Conservation (phyloP, 2,329 filamentous ascomycete genomes). For the Tolypocladium capitatum region DNA sequence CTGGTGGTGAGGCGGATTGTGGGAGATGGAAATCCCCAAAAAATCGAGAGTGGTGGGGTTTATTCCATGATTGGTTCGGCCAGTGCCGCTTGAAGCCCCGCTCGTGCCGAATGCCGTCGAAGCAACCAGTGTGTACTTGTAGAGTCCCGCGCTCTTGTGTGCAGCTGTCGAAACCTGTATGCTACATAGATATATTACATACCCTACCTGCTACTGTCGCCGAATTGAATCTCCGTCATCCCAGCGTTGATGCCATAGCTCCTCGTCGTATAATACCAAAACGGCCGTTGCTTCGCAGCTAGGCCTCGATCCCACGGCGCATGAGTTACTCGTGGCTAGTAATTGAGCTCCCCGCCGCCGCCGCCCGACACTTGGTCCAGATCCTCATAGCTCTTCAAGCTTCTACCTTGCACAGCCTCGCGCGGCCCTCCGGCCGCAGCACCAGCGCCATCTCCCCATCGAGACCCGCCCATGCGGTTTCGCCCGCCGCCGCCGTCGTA, state of each 20-base stretch:
- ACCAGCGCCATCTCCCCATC: slow-evolving; percentile 65
- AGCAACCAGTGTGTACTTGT: no score
- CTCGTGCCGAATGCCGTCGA: no score
- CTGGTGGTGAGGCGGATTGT: not conserved
- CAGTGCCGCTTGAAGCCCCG: not conserved
- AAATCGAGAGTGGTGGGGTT: slow-evolving; percentile 16
- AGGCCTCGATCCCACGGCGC: not conserved
- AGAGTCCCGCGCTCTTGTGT: no score
- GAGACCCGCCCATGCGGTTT: slow-evolving; percentile 36
- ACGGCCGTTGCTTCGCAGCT: not conserved
- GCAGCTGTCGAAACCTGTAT: not conserved
- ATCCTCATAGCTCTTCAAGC: slow-evolving; percentile 94
- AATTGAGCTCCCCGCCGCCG: slow-evolving; percentile 78
- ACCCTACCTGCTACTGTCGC: not conserved
- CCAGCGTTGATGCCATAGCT: not conserved
- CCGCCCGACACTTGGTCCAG: slow-evolving; percentile 70
- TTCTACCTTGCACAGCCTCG: slow-evolving; percentile 85
- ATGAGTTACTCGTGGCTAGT: slow-evolving; percentile 46
- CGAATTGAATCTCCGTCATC: not conserved
- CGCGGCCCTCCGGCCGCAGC: slow-evolving; percentile 69
- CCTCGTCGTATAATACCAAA: not conserved
- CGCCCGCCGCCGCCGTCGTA: slow-evolving; percentile 43
- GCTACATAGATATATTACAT: not conserved
- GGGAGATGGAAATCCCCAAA: slow-evolving; percentile 8
- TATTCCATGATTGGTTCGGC: slow-evolving; percentile 10